Base-by-base conservation (phyloP, 202 grass and related monocot genomes). In the Schoenoplectus tabernaemontani region DNA sequence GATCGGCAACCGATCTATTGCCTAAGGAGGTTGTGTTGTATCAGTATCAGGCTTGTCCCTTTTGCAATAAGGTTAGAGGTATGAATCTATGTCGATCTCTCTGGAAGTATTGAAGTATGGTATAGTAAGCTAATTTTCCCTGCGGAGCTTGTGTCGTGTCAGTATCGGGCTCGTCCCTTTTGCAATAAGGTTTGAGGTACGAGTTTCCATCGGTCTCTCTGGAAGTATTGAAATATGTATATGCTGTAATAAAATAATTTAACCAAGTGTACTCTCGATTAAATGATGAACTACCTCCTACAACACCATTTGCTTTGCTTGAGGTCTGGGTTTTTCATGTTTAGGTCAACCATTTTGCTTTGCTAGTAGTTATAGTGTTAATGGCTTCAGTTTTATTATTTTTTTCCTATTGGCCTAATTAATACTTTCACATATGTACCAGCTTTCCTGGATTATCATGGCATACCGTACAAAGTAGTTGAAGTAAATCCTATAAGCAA, bases 41-140 rank as follows among this genome's bases (percentile, higher is more conserved):
- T 82, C 94, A 97, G 80, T 97, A 97, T 66, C 87, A 97, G 82
- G 94, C 89, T 0, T 97, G 94, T 85, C 94, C 94, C 67, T 97
- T 97, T 88, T 97, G 94, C 81, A 97, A 97, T 81, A 97, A 97
- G 88, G 91, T 97, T 78, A 86, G 91, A 97, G 94, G 91, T 97
- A 64, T 77, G 64, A 36, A 33, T 37, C 26, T 42, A 11, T 22
- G 32, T 23, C 71, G 23, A 36, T 30, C 42, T 39, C 41, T 24
- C 6, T 77, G 2, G 0, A 57, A 67, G 34, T 16, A 42, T 43
- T 79, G n/a, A 15, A 76, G 6, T 39, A 76, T 76, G 43, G 12
- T 59, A 59, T 37, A 42, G 23, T 65, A 66, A 41, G 19, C n/a
- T n/a, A 41, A 37, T 17, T n/a, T n/a, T n/a, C n/a, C 91, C 89